Conservation (phyloP, 768 basidiomycete genomes). For the Podaxis sp. region DNA sequence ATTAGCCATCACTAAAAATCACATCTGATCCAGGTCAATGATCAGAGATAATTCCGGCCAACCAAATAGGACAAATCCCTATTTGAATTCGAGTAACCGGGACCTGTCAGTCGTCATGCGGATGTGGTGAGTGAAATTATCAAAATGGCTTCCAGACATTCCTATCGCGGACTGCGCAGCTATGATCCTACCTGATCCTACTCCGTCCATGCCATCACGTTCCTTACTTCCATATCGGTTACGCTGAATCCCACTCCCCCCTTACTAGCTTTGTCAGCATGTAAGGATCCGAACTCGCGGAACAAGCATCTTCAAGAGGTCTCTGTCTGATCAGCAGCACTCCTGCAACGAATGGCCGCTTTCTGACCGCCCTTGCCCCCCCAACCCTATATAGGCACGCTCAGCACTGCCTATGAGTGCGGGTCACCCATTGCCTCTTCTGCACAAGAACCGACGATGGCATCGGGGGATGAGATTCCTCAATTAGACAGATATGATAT, state of each 20-base stretch:
- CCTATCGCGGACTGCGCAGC: constrained; percentile 3
- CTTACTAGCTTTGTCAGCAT: no score
- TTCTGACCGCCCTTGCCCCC: neutral
- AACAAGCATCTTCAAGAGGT: neutral
- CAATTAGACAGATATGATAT: neutral
- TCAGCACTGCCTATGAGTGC: no score
- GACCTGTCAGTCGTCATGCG: neutral
- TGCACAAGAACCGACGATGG: neutral
- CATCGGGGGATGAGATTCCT: neutral
- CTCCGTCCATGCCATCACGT: no score
- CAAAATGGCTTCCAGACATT: neutral
- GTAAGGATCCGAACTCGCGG: no score
- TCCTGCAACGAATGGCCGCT: neutral
- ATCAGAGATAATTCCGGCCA: neutral
- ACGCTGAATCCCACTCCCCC: no score
- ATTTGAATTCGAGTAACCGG: neutral
- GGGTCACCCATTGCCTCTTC: no score
- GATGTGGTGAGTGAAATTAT: neutral
- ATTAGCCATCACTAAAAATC: neutral
- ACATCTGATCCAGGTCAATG: neutral
- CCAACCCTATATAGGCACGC: no score
- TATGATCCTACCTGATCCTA: neutral
- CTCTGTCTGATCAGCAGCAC: neutral
- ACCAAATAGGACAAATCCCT: neutral
- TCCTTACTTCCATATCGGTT: no score